phyloP scores from a whole-genome alignment of 2,329 filamentous ascomycete species.

The Trichoderma cornu-damae region DNA sequence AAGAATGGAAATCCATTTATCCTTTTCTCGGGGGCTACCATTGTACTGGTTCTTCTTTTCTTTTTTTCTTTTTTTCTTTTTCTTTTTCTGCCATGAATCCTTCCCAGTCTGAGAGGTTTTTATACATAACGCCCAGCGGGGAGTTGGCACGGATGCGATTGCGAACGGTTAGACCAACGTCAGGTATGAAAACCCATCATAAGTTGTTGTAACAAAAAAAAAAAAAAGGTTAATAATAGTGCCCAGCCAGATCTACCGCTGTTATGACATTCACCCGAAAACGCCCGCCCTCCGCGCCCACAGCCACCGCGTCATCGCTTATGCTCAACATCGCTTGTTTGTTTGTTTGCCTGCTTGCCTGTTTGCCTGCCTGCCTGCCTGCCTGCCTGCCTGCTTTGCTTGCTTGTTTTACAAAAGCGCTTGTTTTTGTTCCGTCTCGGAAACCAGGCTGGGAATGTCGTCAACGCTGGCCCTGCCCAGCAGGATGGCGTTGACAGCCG shows the following conservation, averaged over 20 bases:
- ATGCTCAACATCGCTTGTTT: neutral
- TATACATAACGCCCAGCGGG: fast-evolving
- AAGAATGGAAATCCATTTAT: neutral
- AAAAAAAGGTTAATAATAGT: neutral
- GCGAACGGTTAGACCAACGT: neutral
- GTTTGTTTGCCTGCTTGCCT: neutral
- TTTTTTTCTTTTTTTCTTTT: too few relatives aligned
- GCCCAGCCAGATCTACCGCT: constrained; percentile 10
- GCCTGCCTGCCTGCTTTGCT: neutral
- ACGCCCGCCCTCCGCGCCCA: constrained; percentile 2
- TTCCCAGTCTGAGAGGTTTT: neutral
- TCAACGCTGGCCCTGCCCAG: constrained; percentile 70
- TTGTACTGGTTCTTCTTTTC: too few relatives aligned
- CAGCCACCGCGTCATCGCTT: neutral
- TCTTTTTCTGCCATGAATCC: neutral
- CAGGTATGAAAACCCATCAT: neutral
- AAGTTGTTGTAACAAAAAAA: neutral
- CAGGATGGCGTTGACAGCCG: constrained; percentile 76
- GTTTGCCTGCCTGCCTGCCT: neutral
- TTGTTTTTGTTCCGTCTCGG: constrained; percentile 19
- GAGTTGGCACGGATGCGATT: neutral
- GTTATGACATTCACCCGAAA: constrained; percentile 15
- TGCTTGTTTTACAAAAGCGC: neutral
- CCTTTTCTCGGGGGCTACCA: neutral
- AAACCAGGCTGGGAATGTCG: constrained; percentile 70